A percentile compares a stretch with the other conserved stretches of the same genome.
phyloP scores from a whole-genome alignment of 2,329 filamentous ascomycete species.

The Colletotrichum cuscutae region DNA sequence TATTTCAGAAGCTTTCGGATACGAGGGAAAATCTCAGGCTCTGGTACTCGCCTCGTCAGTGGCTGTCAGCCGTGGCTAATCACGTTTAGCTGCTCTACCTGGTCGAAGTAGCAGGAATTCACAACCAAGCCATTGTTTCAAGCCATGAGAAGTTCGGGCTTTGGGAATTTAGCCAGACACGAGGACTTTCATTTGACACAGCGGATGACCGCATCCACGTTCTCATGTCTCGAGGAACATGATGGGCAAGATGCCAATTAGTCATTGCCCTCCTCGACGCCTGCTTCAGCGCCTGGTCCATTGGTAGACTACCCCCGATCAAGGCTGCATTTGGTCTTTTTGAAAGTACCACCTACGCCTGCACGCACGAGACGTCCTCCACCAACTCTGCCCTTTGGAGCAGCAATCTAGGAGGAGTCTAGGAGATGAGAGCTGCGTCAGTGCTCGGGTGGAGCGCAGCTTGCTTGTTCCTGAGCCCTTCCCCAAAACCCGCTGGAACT shows the following conservation, averaged over 20 bases:
- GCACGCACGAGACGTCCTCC: conserved; percentile 11
- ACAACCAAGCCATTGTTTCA: neutral
- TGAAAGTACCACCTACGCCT: conserved; percentile 1
- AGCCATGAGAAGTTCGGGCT: neutral
- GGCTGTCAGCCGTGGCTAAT: neutral
- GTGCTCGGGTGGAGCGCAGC: conserved; percentile 16
- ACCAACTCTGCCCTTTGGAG: neutral
- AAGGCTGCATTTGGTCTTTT: conserved; percentile 4
- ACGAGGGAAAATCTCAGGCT: neutral
- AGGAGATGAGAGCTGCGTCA: conserved; percentile 2
- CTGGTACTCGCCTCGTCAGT: neutral
- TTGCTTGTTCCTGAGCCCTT: conserved; percentile 16
- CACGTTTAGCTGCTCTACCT: neutral
- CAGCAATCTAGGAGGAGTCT: neutral
- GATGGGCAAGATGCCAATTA: neutral
- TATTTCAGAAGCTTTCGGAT: neutral
- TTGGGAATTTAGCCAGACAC: neutral
- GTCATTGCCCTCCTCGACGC: neutral
- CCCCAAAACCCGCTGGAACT: neutral
- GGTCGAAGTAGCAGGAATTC: neutral
- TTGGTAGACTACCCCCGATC: neutral
- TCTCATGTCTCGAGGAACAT: neutral
- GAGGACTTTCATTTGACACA: neutral
- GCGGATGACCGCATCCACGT: conserved; percentile 13
- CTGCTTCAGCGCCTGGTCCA: neutral